A percentile compares a stretch with the other conserved stretches of the same genome.
Evolutionary conservation across 129 eudicot genomes (phyloP).

Genomic region (Mikania micrantha): DNA sequence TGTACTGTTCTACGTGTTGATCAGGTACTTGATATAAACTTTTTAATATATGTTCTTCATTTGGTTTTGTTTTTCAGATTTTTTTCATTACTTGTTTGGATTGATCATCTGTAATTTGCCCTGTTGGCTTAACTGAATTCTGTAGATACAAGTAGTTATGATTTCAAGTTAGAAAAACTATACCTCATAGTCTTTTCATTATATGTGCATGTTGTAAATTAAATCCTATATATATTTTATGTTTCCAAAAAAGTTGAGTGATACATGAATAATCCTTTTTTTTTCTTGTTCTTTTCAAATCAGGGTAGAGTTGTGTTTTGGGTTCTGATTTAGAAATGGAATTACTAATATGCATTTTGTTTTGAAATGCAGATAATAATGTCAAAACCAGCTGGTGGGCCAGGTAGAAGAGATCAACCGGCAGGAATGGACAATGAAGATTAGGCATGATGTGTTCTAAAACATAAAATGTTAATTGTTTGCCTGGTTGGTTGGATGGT

Average conservation of each 20-base stretch:
- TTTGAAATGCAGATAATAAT: slow-evolving; percentile 53
- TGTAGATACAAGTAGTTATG: background rate
- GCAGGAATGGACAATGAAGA: slow-evolving; percentile 77
- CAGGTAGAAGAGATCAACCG: slow-evolving; percentile 42
- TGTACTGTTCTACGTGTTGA: slow-evolving; percentile 85
- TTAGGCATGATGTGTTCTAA: slow-evolving; percentile 5
- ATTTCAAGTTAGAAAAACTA: too few relatives aligned
- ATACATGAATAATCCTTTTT: too few relatives aligned
- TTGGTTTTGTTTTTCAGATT: background rate
- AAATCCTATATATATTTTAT: too few relatives aligned
- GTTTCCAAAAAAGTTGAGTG: too few relatives aligned
- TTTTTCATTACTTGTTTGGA: background rate
- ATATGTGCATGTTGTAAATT: too few relatives aligned
- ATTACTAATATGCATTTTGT: background rate
- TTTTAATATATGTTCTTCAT: background rate
- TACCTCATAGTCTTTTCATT: background rate
- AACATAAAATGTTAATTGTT: background rate
- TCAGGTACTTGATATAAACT: slow-evolving; percentile 51
- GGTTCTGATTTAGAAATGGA: too few relatives aligned
- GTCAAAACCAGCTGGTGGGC: slow-evolving; percentile 94
- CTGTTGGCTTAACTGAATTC: background rate
- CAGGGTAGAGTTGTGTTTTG: too few relatives aligned
- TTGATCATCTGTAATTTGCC: background rate
- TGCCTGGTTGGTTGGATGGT: too few relatives aligned
- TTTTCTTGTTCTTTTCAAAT: too few relatives aligned